Evolutionary conservation across 768 basidiomycete species (phyloP).

Genomic region (Sistotremastrum niveocremeum): DNA sequence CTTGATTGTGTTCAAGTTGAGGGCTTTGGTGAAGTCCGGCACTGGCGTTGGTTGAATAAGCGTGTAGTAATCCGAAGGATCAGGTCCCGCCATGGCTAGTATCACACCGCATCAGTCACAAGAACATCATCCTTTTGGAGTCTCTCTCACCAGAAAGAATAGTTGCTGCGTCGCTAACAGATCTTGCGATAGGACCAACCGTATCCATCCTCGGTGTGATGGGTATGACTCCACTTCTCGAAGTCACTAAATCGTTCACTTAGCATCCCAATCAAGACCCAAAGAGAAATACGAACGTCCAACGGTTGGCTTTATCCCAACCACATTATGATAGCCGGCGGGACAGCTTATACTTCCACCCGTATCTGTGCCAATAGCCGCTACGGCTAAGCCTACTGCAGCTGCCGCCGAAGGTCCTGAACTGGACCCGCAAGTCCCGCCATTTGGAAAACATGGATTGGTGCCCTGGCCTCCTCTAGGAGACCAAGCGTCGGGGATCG

Average conservation of each 20-base stretch:
- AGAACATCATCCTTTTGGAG: too few relatives aligned
- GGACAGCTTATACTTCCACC: slow-evolving; percentile 13
- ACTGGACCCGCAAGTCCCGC: slow-evolving; percentile 7
- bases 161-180: slow-evolving; percentile 10
- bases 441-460: slow-evolving; percentile 8
- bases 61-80: slow-evolving; percentile 7
- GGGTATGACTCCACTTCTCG: slow-evolving; percentile 6
- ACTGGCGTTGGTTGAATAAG: slow-evolving; percentile 5
- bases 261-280: too few relatives aligned
- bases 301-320: slow-evolving; percentile 12
- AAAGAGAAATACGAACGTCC: slow-evolving; percentile 4
- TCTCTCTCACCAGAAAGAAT: slow-evolving; percentile 3
- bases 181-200: slow-evolving; percentile 11
- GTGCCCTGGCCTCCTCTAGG: slow-evolving; percentile 10
- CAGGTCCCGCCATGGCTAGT: slow-evolving; percentile 6
- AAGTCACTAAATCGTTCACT: neutral
- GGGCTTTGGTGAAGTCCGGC: slow-evolving; percentile 7
- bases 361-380: slow-evolving; percentile 9
- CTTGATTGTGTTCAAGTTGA: slow-evolving; percentile 4
- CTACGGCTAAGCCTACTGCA: slow-evolving; percentile 9
- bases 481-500: slow-evolving; percentile 7
- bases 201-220: slow-evolving; percentile 8
- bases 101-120: too few relatives aligned
- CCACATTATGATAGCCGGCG: slow-evolving; percentile 7
- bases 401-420: slow-evolving; percentile 10